Evolutionary conservation across 2,329 filamentous ascomycete genomes (phyloP).

Genomic region (Fusarium begoniae): DNA sequence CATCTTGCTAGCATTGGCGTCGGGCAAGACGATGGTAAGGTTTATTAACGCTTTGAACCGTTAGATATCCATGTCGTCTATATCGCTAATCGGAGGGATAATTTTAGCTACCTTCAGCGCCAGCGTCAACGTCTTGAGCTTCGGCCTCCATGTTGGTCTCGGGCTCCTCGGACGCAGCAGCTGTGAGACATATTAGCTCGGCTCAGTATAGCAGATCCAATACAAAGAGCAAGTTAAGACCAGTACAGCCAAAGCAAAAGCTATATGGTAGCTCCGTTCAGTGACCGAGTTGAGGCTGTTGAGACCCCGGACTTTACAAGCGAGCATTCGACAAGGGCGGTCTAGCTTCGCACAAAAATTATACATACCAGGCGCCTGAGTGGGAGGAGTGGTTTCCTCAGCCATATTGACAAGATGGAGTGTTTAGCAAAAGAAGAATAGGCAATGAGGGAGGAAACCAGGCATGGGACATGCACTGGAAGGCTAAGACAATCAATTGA

Average conservation of each 20-base stretch:
- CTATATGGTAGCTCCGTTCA: slow-evolving; percentile 9
- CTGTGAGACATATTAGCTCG: slow-evolving; percentile 26
- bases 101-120: slow-evolving; percentile 46
- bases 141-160: slow-evolving; percentile 40
- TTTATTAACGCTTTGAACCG: slow-evolving; percentile 59
- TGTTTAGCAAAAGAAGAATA: slow-evolving; percentile 25
- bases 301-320: slow-evolving; percentile 26
- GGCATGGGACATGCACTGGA: slow-evolving; percentile 43
- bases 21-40: slow-evolving; percentile 82
- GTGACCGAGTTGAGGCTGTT: slow-evolving; percentile 4
- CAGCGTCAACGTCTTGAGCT: slow-evolving; percentile 42
- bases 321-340: slow-evolving; percentile 28
- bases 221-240: not conserved
- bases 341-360: slow-evolving; percentile 25
- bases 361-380: slow-evolving; percentile 42
- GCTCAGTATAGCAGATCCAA: not conserved
- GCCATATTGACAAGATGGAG: slow-evolving; percentile 45
- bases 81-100: not conserved
- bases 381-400: slow-evolving; percentile 44
- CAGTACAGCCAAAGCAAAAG: not conserved
- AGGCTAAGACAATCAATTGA: slow-evolving; percentile 38
- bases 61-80: slow-evolving; percentile 25
- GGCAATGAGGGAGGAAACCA: slow-evolving; percentile 30
- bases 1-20: slow-evolving; percentile 76
- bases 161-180: slow-evolving; percentile 36